Base-by-base conservation (phyloP, 2,329 filamentous ascomycete genomes). In the Venturia oleaginea region DNA sequence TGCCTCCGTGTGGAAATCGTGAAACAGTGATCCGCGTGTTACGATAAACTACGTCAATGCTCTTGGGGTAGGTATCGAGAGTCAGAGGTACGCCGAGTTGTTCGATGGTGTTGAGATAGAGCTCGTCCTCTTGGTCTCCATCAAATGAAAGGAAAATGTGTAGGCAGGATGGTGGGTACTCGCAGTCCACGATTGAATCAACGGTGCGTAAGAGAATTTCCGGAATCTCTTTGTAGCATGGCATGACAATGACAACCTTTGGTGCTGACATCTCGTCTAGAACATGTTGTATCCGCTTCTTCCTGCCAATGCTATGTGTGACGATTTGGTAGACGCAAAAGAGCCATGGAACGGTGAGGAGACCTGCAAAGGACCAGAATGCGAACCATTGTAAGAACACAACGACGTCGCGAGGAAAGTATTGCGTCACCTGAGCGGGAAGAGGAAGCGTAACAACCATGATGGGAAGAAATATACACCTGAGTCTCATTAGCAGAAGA, bases 61-160 rank as follows among this genome's bases (percentile, higher is more conserved):
- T 96, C 72, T 86, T 88, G 32, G 93, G 92, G 72, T 95, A 96
- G 0, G 83, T 84, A 66, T 91, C 86, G 54, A 92, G 80, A 0
- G 85, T 88, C 27, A 91, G 77, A 0, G 91, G 88, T 0, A 97
- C 89, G 4, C 92, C 93, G 2, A 97, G 85, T 68, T 87, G 89
- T 68, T 91, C 86, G 63, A 96, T 88, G 0, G 92, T 94, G 72
- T 88, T 90, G 57, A 96, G 82, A 72, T 95, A 97, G 0, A 96
- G 79, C 71, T 96, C 91, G 70, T 96, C 91, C 68, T 95, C 89
- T 67, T 90, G 83, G 68, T 92, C 91, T 63, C 92, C 93, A 70
- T 97, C 94, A 71, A 97, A 97, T 0, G 92, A 97, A 2, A 97
- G 82, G 76, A 97, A 97, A 37, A 97, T 87, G 74, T 97, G 94